Evolutionary conservation across 176 grass and related monocot species (phyloP).

Genomic region (Dactylis glomerata): DNA sequence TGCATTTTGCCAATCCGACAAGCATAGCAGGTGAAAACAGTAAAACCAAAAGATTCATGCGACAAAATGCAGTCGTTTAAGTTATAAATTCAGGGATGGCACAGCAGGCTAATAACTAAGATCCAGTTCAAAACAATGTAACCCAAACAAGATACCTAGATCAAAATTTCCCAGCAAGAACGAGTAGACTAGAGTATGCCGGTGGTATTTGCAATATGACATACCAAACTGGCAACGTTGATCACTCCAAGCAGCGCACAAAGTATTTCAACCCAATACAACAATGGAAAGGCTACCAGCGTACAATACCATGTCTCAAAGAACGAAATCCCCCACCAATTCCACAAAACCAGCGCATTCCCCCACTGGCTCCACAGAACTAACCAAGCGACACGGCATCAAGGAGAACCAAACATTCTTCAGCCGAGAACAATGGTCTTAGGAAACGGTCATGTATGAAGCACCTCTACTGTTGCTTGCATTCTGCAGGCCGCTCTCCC

Average conservation of each 20-base stretch:
- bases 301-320: slow-evolving; percentile 37
- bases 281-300: slow-evolving; percentile 45
- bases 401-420: slow-evolving; percentile 40
- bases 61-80: background rate
- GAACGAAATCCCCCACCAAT: slow-evolving; percentile 31
- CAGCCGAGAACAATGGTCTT: slow-evolving; percentile 6
- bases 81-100: background rate
- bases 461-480: slow-evolving; percentile 78
- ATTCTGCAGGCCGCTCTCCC: slow-evolving; percentile 78
- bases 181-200: slow-evolving; percentile 9
- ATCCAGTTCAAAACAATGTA: background rate
- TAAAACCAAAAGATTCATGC: background rate
- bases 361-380: slow-evolving; percentile 28
- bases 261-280: slow-evolving; percentile 41
- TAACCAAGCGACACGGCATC: slow-evolving; percentile 29
- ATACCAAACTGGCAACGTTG: slow-evolving; percentile 29
- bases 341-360: slow-evolving; percentile 21
- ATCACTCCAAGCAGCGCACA: slow-evolving; percentile 32
- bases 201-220: slow-evolving; percentile 33
- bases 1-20: background rate
- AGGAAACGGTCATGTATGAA: slow-evolving; percentile 1
- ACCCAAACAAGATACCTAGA: background rate
- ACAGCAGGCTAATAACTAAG: background rate
- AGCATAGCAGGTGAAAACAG: background rate
- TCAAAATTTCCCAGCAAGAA: slow-evolving; percentile 36